Conservation (phyloP, 1,139 yeast species). For the Pichia sp. region DNA sequence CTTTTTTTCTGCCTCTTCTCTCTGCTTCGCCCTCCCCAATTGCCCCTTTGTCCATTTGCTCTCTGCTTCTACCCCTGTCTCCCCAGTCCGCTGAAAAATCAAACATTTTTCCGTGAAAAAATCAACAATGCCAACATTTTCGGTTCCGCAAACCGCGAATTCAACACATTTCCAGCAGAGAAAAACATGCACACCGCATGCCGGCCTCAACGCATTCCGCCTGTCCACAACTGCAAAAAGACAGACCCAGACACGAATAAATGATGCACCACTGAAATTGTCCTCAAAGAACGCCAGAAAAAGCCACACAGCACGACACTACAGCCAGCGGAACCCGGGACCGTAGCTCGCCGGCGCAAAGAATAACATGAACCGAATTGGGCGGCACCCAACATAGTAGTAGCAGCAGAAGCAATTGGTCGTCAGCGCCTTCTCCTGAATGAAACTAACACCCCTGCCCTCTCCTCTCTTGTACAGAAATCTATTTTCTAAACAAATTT, state of each 20-base stretch:
- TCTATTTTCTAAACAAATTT: constrained; percentile 3
- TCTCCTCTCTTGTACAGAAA: constrained; percentile 1
- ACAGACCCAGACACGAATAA: too few species aligned
- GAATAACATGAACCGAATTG: too few species aligned
- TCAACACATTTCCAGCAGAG: background rate
- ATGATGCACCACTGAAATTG: too few species aligned
- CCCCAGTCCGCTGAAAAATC: background rate
- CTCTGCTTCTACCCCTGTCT: background rate
- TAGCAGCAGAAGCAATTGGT: too few species aligned
- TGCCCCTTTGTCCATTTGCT: background rate
- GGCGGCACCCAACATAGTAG: too few species aligned
- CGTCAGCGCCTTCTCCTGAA: background rate
- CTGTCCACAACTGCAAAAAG: too few species aligned
- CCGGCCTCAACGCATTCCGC: too few species aligned
- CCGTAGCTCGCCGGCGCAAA: too few species aligned
- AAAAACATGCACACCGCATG: too few species aligned
- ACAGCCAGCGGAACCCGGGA: too few species aligned
- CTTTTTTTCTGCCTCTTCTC: background rate
- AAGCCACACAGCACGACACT: too few species aligned
- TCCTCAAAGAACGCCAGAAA: too few species aligned
- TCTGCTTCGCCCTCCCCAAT: background rate
- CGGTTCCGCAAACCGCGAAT: background rate
- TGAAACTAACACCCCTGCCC: constrained; percentile 13
- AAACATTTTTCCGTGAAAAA: background rate
- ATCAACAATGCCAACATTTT: constrained; percentile 4